A percentile compares a stretch with the other conserved stretches of the same genome.
Evolutionary conservation across 1,284 basidiomycete species (phyloP).

Genomic region (Albatrellus sp.): DNA sequence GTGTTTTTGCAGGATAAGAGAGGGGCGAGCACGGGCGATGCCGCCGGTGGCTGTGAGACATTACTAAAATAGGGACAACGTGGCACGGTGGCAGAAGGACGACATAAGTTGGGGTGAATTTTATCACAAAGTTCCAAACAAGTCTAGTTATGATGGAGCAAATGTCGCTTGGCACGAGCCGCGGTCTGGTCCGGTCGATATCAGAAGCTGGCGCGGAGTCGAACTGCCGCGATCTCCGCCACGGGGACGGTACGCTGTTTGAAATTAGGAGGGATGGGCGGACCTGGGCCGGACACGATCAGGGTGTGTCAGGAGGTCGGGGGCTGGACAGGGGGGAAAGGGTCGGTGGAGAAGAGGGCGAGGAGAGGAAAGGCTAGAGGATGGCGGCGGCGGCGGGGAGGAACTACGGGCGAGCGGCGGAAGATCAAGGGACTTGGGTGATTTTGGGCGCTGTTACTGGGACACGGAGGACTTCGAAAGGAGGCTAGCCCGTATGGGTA

Average conservation of each 20-base stretch:
- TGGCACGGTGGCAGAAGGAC: no score
- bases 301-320: background rate
- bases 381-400: constrained; percentile 5
- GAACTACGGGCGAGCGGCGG: constrained; percentile 4
- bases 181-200: no score
- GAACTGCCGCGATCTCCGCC: constrained; percentile 3
- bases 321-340: constrained; percentile 1
- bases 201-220: background rate
- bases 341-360: constrained; percentile 6
- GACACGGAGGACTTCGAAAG: constrained; percentile 9
- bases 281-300: background rate
- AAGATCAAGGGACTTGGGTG: constrained; percentile 10
- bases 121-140: no score
- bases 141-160: no score
- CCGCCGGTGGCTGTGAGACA: no score
- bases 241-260: background rate
- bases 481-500: constrained; percentile 11
- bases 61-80: no score
- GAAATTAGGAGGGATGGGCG: background rate
- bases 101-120: no score
- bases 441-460: constrained; percentile 10
- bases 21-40: no score
- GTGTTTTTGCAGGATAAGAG: no score
- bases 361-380: constrained; percentile 4
- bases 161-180: no score